A percentile compares a stretch with the other conserved stretches of the same genome.
Conservation (phyloP, 208 protist species). For the Leishmania mexicana region DNA sequence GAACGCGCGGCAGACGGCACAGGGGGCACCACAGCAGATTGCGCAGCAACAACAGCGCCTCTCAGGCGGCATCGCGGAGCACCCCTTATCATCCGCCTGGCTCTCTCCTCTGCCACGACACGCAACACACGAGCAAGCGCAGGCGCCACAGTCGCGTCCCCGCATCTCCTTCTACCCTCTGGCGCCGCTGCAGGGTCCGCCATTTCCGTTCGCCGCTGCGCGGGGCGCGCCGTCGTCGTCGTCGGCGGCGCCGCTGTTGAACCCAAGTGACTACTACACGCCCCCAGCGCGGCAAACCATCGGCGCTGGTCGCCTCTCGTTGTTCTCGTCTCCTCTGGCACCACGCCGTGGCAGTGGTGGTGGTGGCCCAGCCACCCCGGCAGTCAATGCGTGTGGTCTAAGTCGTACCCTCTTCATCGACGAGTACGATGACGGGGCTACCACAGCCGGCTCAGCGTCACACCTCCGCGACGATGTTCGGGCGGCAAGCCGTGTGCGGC, state of each 20-base stretch:
- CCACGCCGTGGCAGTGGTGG: not conserved
- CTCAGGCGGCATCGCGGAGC: not conserved
- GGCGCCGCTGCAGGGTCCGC: no score
- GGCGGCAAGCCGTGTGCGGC: constrained; percentile 41
- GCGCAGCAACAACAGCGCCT: not conserved
- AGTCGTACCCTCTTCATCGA: constrained; percentile 35
- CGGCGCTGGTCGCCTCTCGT: not conserved
- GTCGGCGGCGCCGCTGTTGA: not conserved
- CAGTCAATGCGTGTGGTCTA: not conserved
- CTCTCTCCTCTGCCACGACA: not conserved
- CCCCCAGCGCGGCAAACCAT: constrained; percentile 7
- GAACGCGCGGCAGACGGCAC: not conserved
- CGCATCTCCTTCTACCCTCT: not conserved
- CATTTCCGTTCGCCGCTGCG: not conserved
- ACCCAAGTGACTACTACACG: not conserved
- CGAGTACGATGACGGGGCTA: constrained; percentile 49
- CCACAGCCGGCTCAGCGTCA: not conserved
- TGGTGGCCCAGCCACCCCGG: not conserved
- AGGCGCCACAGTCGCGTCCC: not conserved
- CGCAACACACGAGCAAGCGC: not conserved
- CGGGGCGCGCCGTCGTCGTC: no score
- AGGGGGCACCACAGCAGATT: not conserved
- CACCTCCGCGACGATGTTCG: not conserved
- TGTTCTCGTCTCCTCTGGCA: not conserved
- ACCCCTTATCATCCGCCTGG: not conserved